phyloP scores from a whole-genome alignment of 2,329 filamentous ascomycete species.

The Bretziella fagacearum region DNA sequence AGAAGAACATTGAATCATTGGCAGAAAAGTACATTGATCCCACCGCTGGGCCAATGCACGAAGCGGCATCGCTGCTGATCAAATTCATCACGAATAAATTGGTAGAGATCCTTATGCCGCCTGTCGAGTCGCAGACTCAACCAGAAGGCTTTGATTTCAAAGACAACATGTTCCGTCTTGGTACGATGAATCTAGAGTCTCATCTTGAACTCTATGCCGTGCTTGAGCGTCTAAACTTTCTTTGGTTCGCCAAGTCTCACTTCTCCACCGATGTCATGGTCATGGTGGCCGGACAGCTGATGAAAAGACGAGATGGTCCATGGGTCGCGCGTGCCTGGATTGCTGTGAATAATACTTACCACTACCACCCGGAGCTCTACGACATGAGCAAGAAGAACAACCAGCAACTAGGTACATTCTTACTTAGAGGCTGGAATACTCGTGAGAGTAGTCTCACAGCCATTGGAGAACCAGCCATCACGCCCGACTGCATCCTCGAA shows the following conservation, averaged over 20 bases:
- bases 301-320: slow-evolving; percentile 29
- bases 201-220: slow-evolving; percentile 28
- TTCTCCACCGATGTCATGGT: slow-evolving; percentile 40
- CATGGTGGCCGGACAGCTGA: slow-evolving; percentile 38
- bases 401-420: slow-evolving; percentile 5
- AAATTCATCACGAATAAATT: slow-evolving; percentile 34
- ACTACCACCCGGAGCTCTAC: slow-evolving; percentile 32
- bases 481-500: slow-evolving; percentile 30
- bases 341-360: slow-evolving; percentile 30
- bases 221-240: slow-evolving; percentile 30
- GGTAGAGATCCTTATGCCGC: slow-evolving; percentile 29
- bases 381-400: slow-evolving; percentile 31
- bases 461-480: slow-evolving; percentile 24
- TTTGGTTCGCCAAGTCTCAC: slow-evolving; percentile 37
- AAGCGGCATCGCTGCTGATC: slow-evolving; percentile 31
- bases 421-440: slow-evolving; percentile 26
- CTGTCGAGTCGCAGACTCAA: slow-evolving; percentile 31
- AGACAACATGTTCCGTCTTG: slow-evolving; percentile 39
- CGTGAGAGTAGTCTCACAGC: slow-evolving; percentile 28
- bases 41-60: slow-evolving; percentile 34
- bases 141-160: slow-evolving; percentile 31
- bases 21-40: slow-evolving; percentile 35
- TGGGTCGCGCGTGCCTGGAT: slow-evolving; percentile 39
- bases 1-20: slow-evolving; percentile 27
- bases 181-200: slow-evolving; percentile 32